Evolutionary conservation across 2,329 filamentous ascomycete genomes (phyloP), one percentile per base, ranked within the genome.

Genomic region (Zalaria obscura): DNA sequence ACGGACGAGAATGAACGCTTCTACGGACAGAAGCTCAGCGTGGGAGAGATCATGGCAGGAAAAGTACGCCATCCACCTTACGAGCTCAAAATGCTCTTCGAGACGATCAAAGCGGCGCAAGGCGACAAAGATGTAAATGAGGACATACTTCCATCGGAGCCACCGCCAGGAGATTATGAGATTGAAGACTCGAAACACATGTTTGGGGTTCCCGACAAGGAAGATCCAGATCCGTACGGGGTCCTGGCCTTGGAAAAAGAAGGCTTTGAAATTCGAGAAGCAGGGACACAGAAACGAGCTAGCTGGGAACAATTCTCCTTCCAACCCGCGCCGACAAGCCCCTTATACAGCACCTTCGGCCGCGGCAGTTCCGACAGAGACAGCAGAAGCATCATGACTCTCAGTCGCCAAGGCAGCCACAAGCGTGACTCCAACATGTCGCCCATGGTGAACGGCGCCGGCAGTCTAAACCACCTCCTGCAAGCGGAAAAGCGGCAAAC

Each of bases 141-240:
- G 34, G 67, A 63, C 9, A 57, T 86, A 35, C 68, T 94, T 40
- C 76, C 79, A 9, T 68, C 77, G 5, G 72, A 81, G 44, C 78
- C 83, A 8, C 76, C 86, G 0, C 89, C 89, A 0, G 80, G 80
- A 40, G 89, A 96, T 55, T 78, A 70, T 41, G 72, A 80, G 35
- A 52, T 82, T 4, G 42, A 70, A 57, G 38, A 65, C 50, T 48
- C 61, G n/a, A 64, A 62, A 5, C 62, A 69, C 27, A 64, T 66
- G 2, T 94, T 95, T 62, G 88, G 88, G 2, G 68, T 94, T 10
- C 87, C 86, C 1, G 78, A 80, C 47, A 63, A 68, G 3, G 77
- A 87, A 41, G 89, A 96, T 52, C 87, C 88, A 0, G 89, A 96
- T 57, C 89, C 89, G 0, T 96, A 84, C 55, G 89, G 89, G 25